Conservation (phyloP, 2,329 filamentous ascomycete species). For the Juglanconis juglandina region DNA sequence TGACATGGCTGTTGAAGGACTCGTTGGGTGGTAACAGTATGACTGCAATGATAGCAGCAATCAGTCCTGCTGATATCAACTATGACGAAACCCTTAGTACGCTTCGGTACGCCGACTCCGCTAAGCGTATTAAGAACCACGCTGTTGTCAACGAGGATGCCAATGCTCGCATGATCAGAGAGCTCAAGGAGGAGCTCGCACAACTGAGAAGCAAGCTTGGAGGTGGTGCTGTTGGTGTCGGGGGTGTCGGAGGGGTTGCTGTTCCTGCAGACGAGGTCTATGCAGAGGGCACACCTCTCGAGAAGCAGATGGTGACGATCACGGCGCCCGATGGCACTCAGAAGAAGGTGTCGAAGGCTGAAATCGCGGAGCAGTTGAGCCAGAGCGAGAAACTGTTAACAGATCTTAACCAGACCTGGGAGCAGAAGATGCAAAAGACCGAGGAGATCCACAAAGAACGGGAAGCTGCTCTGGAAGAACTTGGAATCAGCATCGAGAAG, state of each 20-base stretch:
- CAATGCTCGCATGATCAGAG: constrained; percentile 97
- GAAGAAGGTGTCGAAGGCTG: constrained; percentile 96
- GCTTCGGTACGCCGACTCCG: constrained; percentile 91
- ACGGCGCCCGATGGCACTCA: constrained; percentile 78
- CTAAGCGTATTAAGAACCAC: constrained; percentile 99
- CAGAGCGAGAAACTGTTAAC: constrained; percentile 95
- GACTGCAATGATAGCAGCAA: constrained; percentile 99
- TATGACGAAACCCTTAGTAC: constrained; percentile 97
- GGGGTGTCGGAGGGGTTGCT: constrained; percentile 38
- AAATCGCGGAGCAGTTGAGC: constrained; percentile 93
- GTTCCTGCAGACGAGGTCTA: constrained; percentile 76
- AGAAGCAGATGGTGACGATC: constrained; percentile 95
- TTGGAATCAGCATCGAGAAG: constrained; percentile 98
- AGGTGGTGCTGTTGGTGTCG: constrained; percentile 38
- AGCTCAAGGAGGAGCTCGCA: constrained; percentile 90
- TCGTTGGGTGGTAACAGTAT: constrained; percentile 97
- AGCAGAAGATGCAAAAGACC: constrained; percentile 90
- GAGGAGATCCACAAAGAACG: constrained; percentile 97
- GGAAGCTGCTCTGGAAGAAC: constrained; percentile 88
- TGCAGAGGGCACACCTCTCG: constrained; percentile 83
- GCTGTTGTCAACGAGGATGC: constrained; percentile 98
- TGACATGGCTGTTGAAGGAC: constrained; percentile 97
- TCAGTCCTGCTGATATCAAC: constrained; percentile 97
- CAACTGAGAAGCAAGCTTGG: constrained; percentile 83
- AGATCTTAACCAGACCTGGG: constrained; percentile 98